phyloP scores from a whole-genome alignment of 1,284 basidiomycete genomes.

The Cutaneotrichosporon arboriforme region DNA sequence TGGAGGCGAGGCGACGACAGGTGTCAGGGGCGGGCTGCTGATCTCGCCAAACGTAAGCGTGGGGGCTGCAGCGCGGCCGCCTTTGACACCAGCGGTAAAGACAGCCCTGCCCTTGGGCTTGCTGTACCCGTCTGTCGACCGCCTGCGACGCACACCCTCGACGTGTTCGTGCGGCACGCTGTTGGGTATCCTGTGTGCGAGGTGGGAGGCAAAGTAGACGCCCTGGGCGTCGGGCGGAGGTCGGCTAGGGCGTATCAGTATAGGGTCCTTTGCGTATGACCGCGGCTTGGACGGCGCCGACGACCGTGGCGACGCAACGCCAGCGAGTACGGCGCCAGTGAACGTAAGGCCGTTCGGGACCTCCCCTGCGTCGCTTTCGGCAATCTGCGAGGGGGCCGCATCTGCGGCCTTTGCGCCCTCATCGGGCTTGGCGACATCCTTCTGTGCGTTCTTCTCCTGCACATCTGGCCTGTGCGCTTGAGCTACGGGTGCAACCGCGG shows the following conservation, averaged over 20 bases:
- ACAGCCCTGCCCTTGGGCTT: conserved; percentile 21
- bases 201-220: conserved; percentile 19
- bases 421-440: neutral
- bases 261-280: conserved; percentile 3
- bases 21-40: neutral
- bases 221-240: conserved; percentile 14
- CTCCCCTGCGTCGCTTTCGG: neutral
- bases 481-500: neutral
- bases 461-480: neutral
- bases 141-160: conserved; percentile 8
- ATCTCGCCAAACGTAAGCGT: conserved; percentile 11
- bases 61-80: conserved; percentile 5
- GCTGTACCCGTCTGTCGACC: conserved; percentile 10
- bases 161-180: conserved; percentile 14
- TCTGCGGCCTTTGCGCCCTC: neutral
- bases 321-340: conserved; percentile 11
- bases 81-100: conserved; percentile 13
- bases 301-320: conserved; percentile 5
- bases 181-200: conserved; percentile 12
- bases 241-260: conserved; percentile 11
- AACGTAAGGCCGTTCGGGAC: conserved; percentile 7
- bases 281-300: neutral
- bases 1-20: neutral
- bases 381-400: neutral
- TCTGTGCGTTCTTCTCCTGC: neutral